Evolutionary conservation across 805 yeast genomes (phyloP).

Genomic region (Starmerella bombicola): DNA sequence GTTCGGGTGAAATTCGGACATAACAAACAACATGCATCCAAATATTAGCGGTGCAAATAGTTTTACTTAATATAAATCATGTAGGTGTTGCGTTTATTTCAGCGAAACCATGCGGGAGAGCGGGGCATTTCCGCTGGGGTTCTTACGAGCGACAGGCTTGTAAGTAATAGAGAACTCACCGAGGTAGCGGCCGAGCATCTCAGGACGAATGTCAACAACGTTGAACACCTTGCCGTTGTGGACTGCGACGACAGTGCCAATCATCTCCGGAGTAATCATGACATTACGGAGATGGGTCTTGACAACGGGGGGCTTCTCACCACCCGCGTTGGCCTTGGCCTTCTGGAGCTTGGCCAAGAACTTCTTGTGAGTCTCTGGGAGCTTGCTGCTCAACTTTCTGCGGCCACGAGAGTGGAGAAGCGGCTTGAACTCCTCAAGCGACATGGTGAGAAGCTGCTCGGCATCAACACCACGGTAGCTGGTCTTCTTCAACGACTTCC

Average conservation of each 20-base stretch:
- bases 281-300: constrained; percentile 99
- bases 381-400: constrained; percentile 98
- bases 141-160: constrained; percentile 99
- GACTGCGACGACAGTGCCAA: constrained; percentile 95
- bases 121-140: constrained; percentile 25
- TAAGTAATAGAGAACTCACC: constrained; percentile 99
- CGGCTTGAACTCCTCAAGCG: constrained; percentile 93
- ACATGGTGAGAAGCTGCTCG: constrained; percentile 81
- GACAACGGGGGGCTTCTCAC: constrained; percentile 92
- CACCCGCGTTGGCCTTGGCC: constrained; percentile 63
- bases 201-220: constrained; percentile 97
- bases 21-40: too few species aligned
- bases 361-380: constrained; percentile 88
- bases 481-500: constrained; percentile 94
- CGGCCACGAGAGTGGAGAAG: constrained; percentile 97
- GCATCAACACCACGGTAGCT: constrained; percentile 98
- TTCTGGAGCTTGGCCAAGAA: constrained; percentile 95
- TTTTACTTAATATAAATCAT: constrained; percentile 10
- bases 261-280: constrained; percentile 99
- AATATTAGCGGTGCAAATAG: constrained; percentile 2
- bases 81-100: constrained; percentile 17
- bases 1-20: too few species aligned
- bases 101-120: constrained; percentile 26
- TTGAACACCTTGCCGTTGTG: constrained; percentile 99
- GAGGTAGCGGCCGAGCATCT: constrained; percentile 99